Base-by-base conservation (phyloP, 2,329 filamentous ascomycete genomes). In the Fusarium nisikadoi region DNA sequence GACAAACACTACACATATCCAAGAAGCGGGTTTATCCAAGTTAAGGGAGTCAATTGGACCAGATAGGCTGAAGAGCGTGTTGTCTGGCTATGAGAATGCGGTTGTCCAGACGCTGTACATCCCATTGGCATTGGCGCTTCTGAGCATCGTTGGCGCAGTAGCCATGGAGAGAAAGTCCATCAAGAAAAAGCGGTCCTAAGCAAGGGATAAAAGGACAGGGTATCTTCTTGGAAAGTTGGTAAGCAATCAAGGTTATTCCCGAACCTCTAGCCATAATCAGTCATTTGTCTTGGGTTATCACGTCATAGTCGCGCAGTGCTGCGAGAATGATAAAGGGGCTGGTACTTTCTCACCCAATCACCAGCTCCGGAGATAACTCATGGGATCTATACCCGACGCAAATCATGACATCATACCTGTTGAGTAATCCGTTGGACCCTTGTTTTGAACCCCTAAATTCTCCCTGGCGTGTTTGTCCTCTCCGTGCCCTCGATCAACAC, bases 91-190 rank as follows among this genome's bases (percentile, higher is more conserved):
- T 55, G 75, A 76, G 29, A 69, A 68, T 33, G 75, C 75, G 0
- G 50, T 76, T 6, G 56, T 76, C 1, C 75, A 76, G 49, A 77
- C 75, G 0, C 20, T 76, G 20, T 76, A 77, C 25, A 77, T 76
- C 11, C 75, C 75, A 0, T 23, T 76, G 45, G 67, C 29, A 1
- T 31, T 76, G 11, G 69, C 69, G 7, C 23, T 76, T 36, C 63
- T 75, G 3, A 73, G 71, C 0, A 58, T 76, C 5, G 6, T 73
- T n/a, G 75, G 75, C 1, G 73, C 75, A 0, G 25, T 76, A 8
- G 65, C 75, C 0, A 77, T 75, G 69, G 75, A 77, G 41, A 58
- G 71, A 3, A 75, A 66, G 23, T 77, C 75, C 0, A 64, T 76
- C 6, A 77, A 76, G 52, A 73, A 73, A 43, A 76, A 76, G 42